Base-by-base conservation (phyloP, 2,329 filamentous ascomycete genomes). In the Pseudogymnoascus sp. region DNA sequence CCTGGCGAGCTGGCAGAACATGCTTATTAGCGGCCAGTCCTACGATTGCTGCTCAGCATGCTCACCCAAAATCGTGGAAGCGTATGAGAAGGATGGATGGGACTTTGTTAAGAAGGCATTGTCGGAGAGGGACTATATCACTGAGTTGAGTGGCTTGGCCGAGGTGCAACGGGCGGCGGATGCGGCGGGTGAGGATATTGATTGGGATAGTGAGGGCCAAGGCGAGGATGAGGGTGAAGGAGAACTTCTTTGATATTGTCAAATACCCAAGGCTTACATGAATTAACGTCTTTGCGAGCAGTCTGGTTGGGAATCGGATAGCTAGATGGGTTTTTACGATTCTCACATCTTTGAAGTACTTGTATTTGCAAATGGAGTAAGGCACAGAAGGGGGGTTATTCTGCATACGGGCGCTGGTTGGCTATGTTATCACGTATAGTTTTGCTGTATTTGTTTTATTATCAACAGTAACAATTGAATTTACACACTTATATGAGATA, bases 41-140 rank as follows among this genome's bases (percentile, higher is more conserved):
- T 95, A 92, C 71, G 85, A 90, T 60, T 86, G 84, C 71, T 95
- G 90, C 72, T 90, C 88, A 56, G 90, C 88, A 1, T 95, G 90
- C 68, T 90, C 87, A 64, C 80, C 81, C 33, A 82, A 79, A 41
- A 83, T 95, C 26, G 72, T 92, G 0, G 76, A 79, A 0, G 82
- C 83, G 0, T 94, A 92, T 70, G 78, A 82, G 48, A 71, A 73
- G 2, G 81, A 85, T 48, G 86, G 85, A 0, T 95, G 89, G 89
- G 81, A 77, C 0, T 95, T 95, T 70, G 82, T 94, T 33, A 86
- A 86, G 75, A 79, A 79, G 61, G 89, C 89, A 0, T 73, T 94
- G 12, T 82, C 84, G 62, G 86, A 92, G 71, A 84, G 84, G 68
- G 85, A 90, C 1, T 94, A 88, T 69, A 87, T 95, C 0, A 83